Evolutionary conservation across 2,329 filamentous ascomycete species (phyloP), one percentile per base, ranked within the genome.

Genomic region (Leptographium galeiforme): DNA sequence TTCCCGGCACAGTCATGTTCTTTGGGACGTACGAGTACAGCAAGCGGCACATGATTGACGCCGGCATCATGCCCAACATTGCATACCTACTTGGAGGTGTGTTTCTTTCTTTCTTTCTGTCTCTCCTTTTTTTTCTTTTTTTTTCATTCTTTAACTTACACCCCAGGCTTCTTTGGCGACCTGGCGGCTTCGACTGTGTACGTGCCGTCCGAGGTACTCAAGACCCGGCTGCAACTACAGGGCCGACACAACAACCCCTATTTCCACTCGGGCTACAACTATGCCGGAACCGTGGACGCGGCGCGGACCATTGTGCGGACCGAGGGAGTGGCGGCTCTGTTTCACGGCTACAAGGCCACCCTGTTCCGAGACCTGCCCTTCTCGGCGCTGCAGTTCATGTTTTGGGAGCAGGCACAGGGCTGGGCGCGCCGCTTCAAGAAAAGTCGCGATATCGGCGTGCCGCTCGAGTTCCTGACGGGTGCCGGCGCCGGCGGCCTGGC

Each of bases 21-120:
- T 98, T 98, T 62, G 93, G 91, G 52, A 87, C 87, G 34, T 98
- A 98, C 68, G 93, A 98, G 70, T 95, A 81, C 73, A 95, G 87
- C 70, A 98, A 98, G 70, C 79, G 93, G 50, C 75, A 82, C 63
- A 80, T 98, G 78, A 77, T 98, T 59, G 93, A 97, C 65, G 72
- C 75, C 56, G 91, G 90, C 55, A 71, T 97, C 53, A 84, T 87
- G 58, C 82, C 89, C 13, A 86, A 89, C 56, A 62, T 97, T 53
- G 83, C 90, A 38, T 98, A 97, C 72, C 78, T 98, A 38, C 76
- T 83, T 55, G 87, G 87, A 62, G 91, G 88, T 89, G 73, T 56
- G 69, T 62, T 4, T 11, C 32, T 30, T 30, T 46, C 6, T 40
- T 32, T 4, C 12, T 7, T 19, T 41, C 8, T 33, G 1, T 46